These are phyloP conservation scores for Chenopodium berlandieri DNA, from an alignment of 148 eudicot species.

Conservation along the genomic window DNA sequence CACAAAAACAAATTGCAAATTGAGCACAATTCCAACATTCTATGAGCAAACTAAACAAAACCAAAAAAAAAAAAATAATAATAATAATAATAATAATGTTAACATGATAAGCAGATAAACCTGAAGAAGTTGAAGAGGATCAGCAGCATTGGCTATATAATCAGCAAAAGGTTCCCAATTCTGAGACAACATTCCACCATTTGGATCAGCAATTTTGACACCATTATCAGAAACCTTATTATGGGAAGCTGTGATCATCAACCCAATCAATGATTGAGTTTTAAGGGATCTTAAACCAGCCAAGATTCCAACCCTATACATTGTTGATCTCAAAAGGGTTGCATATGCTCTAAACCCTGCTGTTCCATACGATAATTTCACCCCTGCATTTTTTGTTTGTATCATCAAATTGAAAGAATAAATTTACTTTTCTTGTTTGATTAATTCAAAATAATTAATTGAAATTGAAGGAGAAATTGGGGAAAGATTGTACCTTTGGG, in stretches of 20 bases:
- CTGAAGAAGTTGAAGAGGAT: conserved; percentile 49
- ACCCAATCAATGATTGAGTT: conserved; percentile 57
- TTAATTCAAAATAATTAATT: not conserved
- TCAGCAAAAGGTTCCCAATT: conserved; percentile 92
- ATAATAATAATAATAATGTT: not conserved
- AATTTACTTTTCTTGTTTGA: not conserved
- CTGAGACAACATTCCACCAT: conserved; percentile 86
- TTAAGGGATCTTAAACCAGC: conserved; percentile 77
- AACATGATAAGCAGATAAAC: conserved; percentile 27
- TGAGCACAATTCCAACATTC: not conserved
- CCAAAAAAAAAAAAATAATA: not conserved
- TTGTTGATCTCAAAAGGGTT: conserved; percentile 53
- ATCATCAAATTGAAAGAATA: not conserved
- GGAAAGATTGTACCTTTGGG: conserved; percentile 42
- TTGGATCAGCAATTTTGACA: conserved; percentile 75
- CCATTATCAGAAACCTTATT: conserved; percentile 83
- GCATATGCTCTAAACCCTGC: conserved; percentile 90
- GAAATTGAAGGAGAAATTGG: not conserved
- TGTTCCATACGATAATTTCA: conserved; percentile 80
- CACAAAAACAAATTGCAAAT: not conserved
- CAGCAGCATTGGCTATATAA: conserved; percentile 65
- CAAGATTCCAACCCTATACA: conserved; percentile 71
- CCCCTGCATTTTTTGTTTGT: conserved; percentile 35
- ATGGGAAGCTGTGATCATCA: conserved; percentile 98
- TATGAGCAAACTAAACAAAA: not conserved